Base-by-base conservation (phyloP, 192 early-diverging fungal genomes). In the Coemansia furcata region DNA sequence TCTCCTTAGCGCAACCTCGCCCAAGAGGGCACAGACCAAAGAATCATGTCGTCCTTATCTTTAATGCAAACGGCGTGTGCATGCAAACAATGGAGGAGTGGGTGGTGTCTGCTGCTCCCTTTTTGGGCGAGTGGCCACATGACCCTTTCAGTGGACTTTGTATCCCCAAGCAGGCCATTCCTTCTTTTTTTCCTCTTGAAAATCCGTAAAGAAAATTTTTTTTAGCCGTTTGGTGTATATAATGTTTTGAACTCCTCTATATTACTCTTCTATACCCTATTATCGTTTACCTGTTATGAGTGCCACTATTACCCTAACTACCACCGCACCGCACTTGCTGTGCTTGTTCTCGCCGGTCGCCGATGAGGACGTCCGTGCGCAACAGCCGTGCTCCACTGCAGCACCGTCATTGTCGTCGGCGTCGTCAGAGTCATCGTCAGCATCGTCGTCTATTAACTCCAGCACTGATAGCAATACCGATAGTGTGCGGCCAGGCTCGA, bases 261-360 rank as follows among this genome's bases (percentile, higher is more conserved):
- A 58, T 29, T 29, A 5, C 5, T 33, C 21, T 47, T 50, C 21
- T 64, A 32, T 32, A 19, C 30, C 49, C 12, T 61, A 60, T n/a
- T 65, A 62, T 66, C 54, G 21, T 66, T 43, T 11, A 36, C 58
- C 6, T 12, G 33, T 21, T 17, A 77, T 72, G 63, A 72, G 66
- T 30, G 61, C 74, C 37, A 66, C 76, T 21, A 46, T 66, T 26
- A 68, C 76, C 6, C 36, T 71, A 5, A 60, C 76, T 6, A 66
- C 39, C 12, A 44, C 40, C 39, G 54, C 65, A 30, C 61, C 47
- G 15, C 70, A 72, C 21, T 50, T 70, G 42, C 60, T 77, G 49
- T 60, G 66, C 32, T 36, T 77, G 59, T 65, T 77, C 50, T 60
- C 73, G 33, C 21, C 65, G n/a, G 19, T 59, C 11, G 40, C 49